Percentiles rank a stretch among this genome's conserved stretches.
Conservation (phyloP, 345 rosid species). For the Sonneratia alba region DNA sequence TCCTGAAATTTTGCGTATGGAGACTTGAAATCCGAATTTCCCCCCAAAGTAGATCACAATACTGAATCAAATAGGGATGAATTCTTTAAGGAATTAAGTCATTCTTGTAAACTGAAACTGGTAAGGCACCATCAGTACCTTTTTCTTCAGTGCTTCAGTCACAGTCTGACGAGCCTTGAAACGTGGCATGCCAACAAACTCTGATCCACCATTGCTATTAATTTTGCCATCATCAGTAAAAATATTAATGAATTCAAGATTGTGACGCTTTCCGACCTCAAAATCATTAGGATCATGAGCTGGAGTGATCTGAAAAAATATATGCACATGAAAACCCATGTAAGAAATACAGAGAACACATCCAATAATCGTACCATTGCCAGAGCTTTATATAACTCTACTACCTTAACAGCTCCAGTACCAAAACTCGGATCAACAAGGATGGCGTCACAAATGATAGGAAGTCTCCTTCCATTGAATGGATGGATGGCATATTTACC, state of each 20-base stretch:
- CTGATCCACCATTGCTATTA: conserved; percentile 69
- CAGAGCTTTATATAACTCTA: neutral
- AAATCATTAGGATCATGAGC: conserved; percentile 97
- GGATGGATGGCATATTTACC: conserved; percentile 87
- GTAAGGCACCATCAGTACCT: conserved; percentile 25
- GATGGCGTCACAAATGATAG: conserved; percentile 60
- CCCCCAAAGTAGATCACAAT: neutral
- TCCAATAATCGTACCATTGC: neutral
- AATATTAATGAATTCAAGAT: conserved; percentile 68
- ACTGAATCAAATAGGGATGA: neutral
- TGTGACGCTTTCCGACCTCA: conserved; percentile 84
- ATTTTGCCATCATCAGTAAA: conserved; percentile 90
- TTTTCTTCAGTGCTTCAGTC: conserved; percentile 54
- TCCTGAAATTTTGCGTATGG: neutral
- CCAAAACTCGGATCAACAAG: conserved; percentile 90
- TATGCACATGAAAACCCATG: neutral
- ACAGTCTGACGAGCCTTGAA: conserved; percentile 82
- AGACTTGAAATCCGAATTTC: neutral
- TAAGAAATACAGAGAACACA: neutral
- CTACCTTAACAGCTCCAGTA: conserved; percentile 91
- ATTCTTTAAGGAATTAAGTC: neutral
- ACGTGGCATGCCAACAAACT: conserved; percentile 79
- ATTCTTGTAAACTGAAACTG: neutral
- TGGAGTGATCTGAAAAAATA: conserved; percentile 70
- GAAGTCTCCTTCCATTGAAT: conserved; percentile 80